Evolutionary conservation across 2,329 filamentous ascomycete species (phyloP).

Genomic region (Chrysoporthe puriensis): DNA sequence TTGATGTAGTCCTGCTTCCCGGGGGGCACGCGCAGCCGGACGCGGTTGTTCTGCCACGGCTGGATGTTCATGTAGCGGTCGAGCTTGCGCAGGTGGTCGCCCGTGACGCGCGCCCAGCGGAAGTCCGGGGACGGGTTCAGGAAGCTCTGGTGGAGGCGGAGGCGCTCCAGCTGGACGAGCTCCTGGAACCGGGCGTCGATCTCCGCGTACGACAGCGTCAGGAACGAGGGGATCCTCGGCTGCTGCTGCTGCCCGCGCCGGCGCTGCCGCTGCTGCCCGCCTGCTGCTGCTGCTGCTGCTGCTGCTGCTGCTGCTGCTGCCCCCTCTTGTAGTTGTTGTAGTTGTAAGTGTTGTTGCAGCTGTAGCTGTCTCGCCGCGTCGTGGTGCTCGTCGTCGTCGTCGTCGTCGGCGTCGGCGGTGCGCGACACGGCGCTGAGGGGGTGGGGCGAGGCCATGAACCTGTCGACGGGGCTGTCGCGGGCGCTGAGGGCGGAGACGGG

Average conservation of each 20-base stretch:
- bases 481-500: constrained; percentile 27
- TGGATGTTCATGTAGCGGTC: constrained; percentile 92
- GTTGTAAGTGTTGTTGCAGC: neutral
- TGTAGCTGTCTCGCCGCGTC: neutral
- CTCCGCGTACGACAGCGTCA: constrained; percentile 44
- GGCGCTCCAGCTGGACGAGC: constrained; percentile 56
- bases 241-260: neutral
- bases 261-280: constrained; percentile 24
- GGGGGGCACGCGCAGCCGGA: constrained; percentile 77
- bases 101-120: constrained; percentile 56
- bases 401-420: constrained; percentile 18
- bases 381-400: neutral
- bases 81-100: constrained; percentile 60
- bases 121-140: constrained; percentile 44
- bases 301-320: constrained; percentile 6
- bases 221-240: constrained; percentile 43
- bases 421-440: constrained; percentile 12
- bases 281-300: constrained; percentile 16
- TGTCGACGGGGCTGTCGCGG: constrained; percentile 40
- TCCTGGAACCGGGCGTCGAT: constrained; percentile 57
- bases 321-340: neutral
- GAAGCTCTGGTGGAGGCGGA: constrained; percentile 47
- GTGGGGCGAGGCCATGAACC: constrained; percentile 28
- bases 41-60: constrained; percentile 84
- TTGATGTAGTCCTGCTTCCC: constrained; percentile 80